Percentiles rank a stretch among this genome's conserved stretches.
Conservation (phyloP, 177 flowering plant species). For the Telopea speciosissima region DNA sequence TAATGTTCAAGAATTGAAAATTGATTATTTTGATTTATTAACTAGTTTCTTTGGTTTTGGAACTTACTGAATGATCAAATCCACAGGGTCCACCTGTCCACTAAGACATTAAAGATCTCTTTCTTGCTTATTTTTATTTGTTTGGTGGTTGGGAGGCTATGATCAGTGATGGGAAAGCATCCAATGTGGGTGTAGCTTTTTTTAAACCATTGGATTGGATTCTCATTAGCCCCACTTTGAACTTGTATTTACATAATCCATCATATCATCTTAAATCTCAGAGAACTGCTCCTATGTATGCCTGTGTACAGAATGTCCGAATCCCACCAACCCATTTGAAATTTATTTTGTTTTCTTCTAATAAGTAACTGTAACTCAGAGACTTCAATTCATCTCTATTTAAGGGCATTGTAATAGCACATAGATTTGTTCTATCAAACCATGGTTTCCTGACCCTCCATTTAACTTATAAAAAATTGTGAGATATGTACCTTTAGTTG, state of each 20-base stretch:
- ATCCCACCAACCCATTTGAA: background rate
- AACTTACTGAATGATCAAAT: too few species aligned
- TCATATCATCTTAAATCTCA: too few species aligned
- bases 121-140: too few species aligned
- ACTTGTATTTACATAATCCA: background rate
- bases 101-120: background rate
- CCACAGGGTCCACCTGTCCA: background rate
- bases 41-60: background rate
- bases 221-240: background rate
- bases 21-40: background rate
- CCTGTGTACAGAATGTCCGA: background rate
- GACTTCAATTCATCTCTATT: slow-evolving; percentile 3
- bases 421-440: slow-evolving; percentile 10
- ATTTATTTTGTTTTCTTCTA: background rate
- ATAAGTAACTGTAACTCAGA: too few species aligned
- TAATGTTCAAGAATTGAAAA: too few species aligned
- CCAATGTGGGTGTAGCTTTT: background rate
- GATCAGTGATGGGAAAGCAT: background rate
- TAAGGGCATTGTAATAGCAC: slow-evolving; percentile 2
- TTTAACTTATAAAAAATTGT: background rate
- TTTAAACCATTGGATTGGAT: background rate
- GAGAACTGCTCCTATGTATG: background rate
- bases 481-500: background rate
- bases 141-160: too few species aligned
- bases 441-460: background rate